Base-by-base conservation (phyloP, 768 basidiomycete species). In the Flagelloscypha sp. region DNA sequence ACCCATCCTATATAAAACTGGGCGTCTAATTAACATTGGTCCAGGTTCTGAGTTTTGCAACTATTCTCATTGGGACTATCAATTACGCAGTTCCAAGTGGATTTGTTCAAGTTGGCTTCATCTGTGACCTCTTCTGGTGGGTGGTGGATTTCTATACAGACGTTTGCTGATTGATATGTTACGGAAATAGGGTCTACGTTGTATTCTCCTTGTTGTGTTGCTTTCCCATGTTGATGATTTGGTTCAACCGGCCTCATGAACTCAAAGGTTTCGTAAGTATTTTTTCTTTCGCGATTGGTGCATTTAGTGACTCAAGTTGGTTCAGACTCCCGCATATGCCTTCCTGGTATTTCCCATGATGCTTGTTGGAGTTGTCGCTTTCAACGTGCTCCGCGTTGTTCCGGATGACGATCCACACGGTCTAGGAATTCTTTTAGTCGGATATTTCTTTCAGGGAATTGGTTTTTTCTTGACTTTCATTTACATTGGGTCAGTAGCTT, bases 401-500 rank as follows among this genome's bases (percentile, higher is more conserved):
- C 44, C 56, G 11, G 49, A 55, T 5, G 38, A 48, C 7, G 66
- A 68, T 20, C 29, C 47, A 13, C 57, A 65, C 35, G 52, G 59
- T 5, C 30, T 70, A 9, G 64, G 66, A 13, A 57, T 71, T 16
- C 54, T 70, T 12, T 48, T 68, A 25, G 47, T 50, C 2, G 63
- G 63, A 5, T 70, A 71, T 52, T 65, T 66, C 48, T 71, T 70
- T 51, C 68, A 70, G 57, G n/a, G n/a, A n/a, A n/a, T 67, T 15
- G 66, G 68, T 6, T 67, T 65, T 52, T 69, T 68, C 53, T 61
- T 69, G 57, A 67, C 67, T 8, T 63, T 67, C 48, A 65, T 68
- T 44, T 70, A 71, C 39, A 61, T n/a, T n/a, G n/a, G n/a, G n/a
- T n/a, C n/a, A n/a, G n/a, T n/a, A n/a, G n/a, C n/a, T n/a, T n/a